Evolutionary conservation across 768 basidiomycete species (phyloP).

Genomic region (Trametes coccinea): DNA sequence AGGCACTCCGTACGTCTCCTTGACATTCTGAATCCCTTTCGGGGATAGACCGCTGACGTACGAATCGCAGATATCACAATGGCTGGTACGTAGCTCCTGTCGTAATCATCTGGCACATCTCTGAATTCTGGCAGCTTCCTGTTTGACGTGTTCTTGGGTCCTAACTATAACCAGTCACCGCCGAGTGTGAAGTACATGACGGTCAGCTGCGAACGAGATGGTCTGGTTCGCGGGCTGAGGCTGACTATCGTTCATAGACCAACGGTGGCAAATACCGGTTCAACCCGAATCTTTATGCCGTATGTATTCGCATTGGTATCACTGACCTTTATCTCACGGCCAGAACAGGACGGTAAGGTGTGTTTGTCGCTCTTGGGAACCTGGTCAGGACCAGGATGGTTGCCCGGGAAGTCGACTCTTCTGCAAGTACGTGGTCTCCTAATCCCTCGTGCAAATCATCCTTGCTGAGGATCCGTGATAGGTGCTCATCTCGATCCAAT

Average conservation of each 20-base stretch:
- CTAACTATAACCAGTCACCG: constrained; percentile 85
- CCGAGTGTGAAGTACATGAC: constrained; percentile 76
- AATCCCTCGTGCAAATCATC: neutral
- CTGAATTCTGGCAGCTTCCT: constrained; percentile 47
- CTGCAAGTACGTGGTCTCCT: constrained; percentile 59
- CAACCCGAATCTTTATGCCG: constrained; percentile 94
- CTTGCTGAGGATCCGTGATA: constrained; percentile 19
- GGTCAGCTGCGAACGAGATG: constrained; percentile 36
- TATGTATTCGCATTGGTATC: constrained; percentile 35
- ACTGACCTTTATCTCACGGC: neutral
- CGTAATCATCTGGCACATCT: constrained; percentile 3
- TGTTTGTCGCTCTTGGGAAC: constrained; percentile 90
- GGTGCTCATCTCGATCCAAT: constrained; percentile 92
- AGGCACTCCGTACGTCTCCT: constrained; percentile 77
- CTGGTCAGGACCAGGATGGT: constrained; percentile 93
- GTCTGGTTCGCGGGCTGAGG: too few species aligned
- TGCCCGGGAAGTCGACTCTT: constrained; percentile 85
- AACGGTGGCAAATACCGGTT: constrained; percentile 88
- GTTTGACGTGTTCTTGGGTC: constrained; percentile 92
- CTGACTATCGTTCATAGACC: constrained; percentile 47
- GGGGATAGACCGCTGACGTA: constrained; percentile 1
- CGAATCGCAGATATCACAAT: constrained; percentile 69
- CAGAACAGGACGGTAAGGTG: constrained; percentile 82
- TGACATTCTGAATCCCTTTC: neutral
- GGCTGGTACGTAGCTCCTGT: constrained; percentile 64